Evolutionary conservation across 2,329 filamentous ascomycete genomes (phyloP).

Genomic region (Penicillium frequentans): DNA sequence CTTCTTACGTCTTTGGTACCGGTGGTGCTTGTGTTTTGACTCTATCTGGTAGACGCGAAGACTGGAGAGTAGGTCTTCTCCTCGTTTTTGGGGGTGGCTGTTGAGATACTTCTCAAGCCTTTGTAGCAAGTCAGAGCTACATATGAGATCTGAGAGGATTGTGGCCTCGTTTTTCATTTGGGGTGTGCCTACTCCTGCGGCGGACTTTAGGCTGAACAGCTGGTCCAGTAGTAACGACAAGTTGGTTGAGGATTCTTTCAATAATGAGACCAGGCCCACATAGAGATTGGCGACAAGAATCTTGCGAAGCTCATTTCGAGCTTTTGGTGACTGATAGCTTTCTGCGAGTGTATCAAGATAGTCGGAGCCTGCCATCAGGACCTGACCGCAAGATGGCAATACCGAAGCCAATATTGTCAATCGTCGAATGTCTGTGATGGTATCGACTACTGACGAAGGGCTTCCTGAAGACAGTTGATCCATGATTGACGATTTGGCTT

Average conservation of each 20-base stretch:
- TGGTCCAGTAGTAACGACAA: conserved; percentile 77
- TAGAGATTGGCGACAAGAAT: conserved; percentile 72
- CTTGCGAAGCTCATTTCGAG: conserved; percentile 59
- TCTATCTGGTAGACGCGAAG: conserved; percentile 41
- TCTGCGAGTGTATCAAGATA: conserved; percentile 72
- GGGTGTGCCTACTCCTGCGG: conserved; percentile 62
- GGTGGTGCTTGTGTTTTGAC: conserved; percentile 39
- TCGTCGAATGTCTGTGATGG: conserved; percentile 31
- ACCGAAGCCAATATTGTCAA: conserved; percentile 42
- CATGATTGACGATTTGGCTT: conserved; percentile 35
- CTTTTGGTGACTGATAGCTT: conserved; percentile 54
- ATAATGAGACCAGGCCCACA: conserved; percentile 69
- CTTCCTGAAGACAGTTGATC: conserved; percentile 26
- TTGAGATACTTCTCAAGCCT: conserved; percentile 39
- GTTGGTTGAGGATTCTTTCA: conserved; percentile 66
- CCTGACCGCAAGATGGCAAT: conserved; percentile 48
- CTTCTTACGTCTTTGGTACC: conserved; percentile 42
- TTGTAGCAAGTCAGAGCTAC: conserved; percentile 70
- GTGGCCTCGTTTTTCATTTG: conserved; percentile 50
- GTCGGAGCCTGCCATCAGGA: conserved; percentile 82
- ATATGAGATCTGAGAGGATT: conserved; percentile 78
- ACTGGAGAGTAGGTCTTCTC: conserved; percentile 40
- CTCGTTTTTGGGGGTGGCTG: conserved; percentile 41
- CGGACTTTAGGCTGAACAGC: conserved; percentile 74
- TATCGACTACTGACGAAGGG: conserved; percentile 11